Evolutionary conservation across 306 rosid genomes (phyloP).

Genomic region (Dicorynia guianensis): DNA sequence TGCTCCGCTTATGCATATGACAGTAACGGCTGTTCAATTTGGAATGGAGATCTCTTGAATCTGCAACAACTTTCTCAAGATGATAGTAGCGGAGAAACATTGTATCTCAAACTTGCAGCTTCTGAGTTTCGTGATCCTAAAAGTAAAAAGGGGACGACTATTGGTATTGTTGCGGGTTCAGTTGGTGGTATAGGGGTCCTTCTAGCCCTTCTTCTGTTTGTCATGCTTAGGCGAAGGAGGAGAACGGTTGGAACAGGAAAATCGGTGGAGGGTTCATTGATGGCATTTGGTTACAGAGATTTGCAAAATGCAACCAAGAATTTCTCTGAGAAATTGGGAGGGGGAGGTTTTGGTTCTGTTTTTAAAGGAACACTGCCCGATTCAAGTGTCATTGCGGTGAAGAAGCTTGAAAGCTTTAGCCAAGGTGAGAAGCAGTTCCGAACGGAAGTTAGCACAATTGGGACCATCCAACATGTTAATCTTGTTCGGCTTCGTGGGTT

Average conservation of each 20-base stretch:
- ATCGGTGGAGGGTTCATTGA: conserved; percentile 50
- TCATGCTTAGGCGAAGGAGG: conserved; percentile 43
- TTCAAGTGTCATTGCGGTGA: conserved; percentile 75
- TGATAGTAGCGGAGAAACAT: conserved; percentile 48
- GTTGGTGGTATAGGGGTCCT: conserved; percentile 39
- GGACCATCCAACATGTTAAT: conserved; percentile 86
- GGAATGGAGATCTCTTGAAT: conserved; percentile 48
- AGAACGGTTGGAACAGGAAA: conserved; percentile 37
- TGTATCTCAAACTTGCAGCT: conserved; percentile 63
- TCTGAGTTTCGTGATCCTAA: conserved; percentile 49
- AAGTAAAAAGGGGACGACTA: conserved; percentile 25
- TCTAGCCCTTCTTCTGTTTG: conserved; percentile 39
- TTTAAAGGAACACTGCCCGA: conserved; percentile 77
- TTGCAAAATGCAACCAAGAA: conserved; percentile 62
- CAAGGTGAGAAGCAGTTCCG: conserved; percentile 92
- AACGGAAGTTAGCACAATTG: conserved; percentile 78
- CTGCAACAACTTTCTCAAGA: conserved; percentile 46
- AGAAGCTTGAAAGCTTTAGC: conserved; percentile 72
- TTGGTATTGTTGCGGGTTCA: conserved; percentile 48
- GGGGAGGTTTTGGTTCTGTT: conserved; percentile 88
- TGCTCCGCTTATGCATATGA: conserved; percentile 52
- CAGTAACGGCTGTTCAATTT: conserved; percentile 51
- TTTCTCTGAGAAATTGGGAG: conserved; percentile 85
- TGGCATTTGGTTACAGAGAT: conserved; percentile 59
- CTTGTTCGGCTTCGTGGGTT: conserved; percentile 83